Conservation (phyloP, 495 filamentous ascomycete species). For the Podospora comata region DNA sequence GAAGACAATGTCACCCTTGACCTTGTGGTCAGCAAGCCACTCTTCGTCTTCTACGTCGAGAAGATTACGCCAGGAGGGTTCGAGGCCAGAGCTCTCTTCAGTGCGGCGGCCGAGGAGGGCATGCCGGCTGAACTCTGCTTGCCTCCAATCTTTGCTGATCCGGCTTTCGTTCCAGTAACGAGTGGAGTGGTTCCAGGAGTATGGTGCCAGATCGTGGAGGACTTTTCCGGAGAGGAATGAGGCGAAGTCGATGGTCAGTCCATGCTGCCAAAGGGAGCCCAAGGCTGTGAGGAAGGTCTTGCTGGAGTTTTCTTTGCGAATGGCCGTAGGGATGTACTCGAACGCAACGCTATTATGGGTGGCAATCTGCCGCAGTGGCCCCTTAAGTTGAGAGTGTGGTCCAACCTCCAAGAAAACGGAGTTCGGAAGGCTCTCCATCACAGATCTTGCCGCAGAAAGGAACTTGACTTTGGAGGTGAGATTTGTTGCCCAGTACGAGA, state of each 20-base stretch:
- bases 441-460: too few relatives aligned
- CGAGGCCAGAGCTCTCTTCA: constrained; percentile 20
- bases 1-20: constrained; percentile 38
- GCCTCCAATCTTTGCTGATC: constrained; percentile 42
- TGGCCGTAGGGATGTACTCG: constrained; percentile 31
- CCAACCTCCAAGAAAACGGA: constrained; percentile 51
- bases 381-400: constrained; percentile 53
- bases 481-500: too few relatives aligned
- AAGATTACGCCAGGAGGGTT: constrained; percentile 43
- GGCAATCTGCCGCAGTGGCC: constrained; percentile 42
- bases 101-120: constrained; percentile 48
- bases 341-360: background rate
- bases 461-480: too few relatives aligned
- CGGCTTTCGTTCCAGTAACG: constrained; percentile 42
- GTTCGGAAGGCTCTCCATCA: background rate
- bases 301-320: constrained; percentile 26
- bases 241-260: constrained; percentile 28
- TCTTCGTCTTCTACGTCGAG: constrained; percentile 36
- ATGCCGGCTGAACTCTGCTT: constrained; percentile 34
- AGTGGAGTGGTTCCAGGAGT: constrained; percentile 42
- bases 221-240: constrained; percentile 14
- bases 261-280: constrained; percentile 35
- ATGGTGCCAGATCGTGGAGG: constrained; percentile 32
- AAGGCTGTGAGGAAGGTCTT: constrained; percentile 26
- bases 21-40: constrained; percentile 48